Evolutionary conservation across 768 basidiomycete genomes (phyloP).

Genomic region (Rhodotorula paludigena): DNA sequence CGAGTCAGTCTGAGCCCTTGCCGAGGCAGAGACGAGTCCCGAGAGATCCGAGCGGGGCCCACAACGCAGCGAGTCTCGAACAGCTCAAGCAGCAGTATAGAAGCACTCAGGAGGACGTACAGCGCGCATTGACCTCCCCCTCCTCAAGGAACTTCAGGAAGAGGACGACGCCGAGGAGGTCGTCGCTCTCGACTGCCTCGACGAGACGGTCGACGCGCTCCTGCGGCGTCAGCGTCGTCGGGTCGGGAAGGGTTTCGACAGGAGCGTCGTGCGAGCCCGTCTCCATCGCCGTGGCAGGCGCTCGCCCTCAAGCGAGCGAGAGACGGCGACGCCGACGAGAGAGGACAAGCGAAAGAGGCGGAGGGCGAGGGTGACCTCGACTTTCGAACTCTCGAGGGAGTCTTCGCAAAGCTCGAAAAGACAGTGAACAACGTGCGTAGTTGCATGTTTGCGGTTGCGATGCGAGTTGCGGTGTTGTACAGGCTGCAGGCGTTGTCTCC

Average conservation of each 20-base stretch:
- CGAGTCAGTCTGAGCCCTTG: too few relatives aligned
- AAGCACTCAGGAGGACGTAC: neutral
- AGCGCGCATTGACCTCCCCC: neutral
- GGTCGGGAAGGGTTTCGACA: neutral
- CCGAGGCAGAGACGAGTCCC: neutral
- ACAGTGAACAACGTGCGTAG: neutral
- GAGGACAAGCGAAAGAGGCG: neutral
- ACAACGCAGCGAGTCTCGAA: neutral
- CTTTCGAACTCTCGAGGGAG: too few relatives aligned
- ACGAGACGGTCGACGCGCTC: neutral
- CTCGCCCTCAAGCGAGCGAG: too few relatives aligned
- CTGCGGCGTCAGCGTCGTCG: neutral
- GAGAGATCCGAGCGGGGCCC: neutral
- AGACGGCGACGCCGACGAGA: too few relatives aligned
- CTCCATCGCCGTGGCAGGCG: neutral
- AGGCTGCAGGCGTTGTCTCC: neutral
- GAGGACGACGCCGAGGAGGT: neutral
- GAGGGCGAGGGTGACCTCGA: too few relatives aligned
- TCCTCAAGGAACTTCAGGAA: neutral
- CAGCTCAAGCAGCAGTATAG: neutral
- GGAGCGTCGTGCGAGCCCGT: too few relatives aligned
- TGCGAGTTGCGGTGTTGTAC: neutral
- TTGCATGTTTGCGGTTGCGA: neutral
- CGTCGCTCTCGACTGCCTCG: neutral
- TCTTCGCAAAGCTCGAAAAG: too few relatives aligned